A percentile compares a stretch with the other conserved stretches of the same genome.
Evolutionary conservation across 116 monocot species (phyloP).

Genomic region (Posidonia oceanica): DNA sequence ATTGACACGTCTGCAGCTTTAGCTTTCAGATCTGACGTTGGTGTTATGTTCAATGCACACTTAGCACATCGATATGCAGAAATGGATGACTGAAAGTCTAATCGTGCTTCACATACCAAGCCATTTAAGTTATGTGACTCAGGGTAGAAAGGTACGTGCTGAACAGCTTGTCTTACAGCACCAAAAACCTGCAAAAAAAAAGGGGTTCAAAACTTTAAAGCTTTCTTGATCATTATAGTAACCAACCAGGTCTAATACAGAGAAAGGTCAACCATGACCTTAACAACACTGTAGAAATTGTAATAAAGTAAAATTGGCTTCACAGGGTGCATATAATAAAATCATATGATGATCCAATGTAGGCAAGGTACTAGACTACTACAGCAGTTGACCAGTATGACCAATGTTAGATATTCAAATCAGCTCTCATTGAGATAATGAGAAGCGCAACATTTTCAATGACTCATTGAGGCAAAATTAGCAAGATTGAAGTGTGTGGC

Average conservation of each 20-base stretch:
- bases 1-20: conserved; percentile 47
- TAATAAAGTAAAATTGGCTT: neutral
- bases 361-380: too few relatives aligned
- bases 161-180: conserved; percentile 73
- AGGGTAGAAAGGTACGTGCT: conserved; percentile 53
- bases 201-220: neutral
- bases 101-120: conserved; percentile 60
- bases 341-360: too few relatives aligned
- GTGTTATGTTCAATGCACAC: conserved; percentile 28
- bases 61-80: conserved; percentile 42
- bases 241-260: neutral
- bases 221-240: too few relatives aligned
- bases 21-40: conserved; percentile 10
- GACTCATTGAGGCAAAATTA: too few relatives aligned
- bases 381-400: too few relatives aligned
- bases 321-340: neutral
- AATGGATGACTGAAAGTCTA: conserved; percentile 66
- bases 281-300: neutral
- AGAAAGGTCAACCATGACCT: neutral
- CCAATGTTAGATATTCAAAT: too few relatives aligned
- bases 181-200: conserved; percentile 46
- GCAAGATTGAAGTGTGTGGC: too few relatives aligned
- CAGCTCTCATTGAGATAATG: too few relatives aligned
- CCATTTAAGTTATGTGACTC: conserved; percentile 92
- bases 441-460: too few relatives aligned